Evolutionary conservation across 140 eudicot genomes (phyloP).

Genomic region (Flaveria floridana): DNA sequence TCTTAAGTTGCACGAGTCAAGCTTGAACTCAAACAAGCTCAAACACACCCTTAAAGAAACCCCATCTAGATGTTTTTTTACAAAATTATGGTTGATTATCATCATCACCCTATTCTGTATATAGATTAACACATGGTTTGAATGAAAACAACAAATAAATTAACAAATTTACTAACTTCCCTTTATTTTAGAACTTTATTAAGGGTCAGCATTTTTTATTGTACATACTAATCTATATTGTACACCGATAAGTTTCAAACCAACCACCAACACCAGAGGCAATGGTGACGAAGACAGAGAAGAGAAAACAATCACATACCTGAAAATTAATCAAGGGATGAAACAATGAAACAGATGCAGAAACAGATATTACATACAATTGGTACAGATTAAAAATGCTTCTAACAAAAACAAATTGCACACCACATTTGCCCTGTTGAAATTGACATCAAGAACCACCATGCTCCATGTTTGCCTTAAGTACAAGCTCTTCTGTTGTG

Average conservation of each 20-base stretch:
- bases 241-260: neutral
- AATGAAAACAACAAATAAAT: neutral
- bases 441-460: conserved; percentile 34
- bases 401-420: conserved; percentile 23
- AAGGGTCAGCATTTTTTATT: neutral
- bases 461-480: conserved; percentile 59
- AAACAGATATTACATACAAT: conserved; percentile 27
- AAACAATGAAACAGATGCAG: conserved; percentile 11
- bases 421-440: conserved; percentile 6
- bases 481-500: conserved; percentile 89
- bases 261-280: neutral
- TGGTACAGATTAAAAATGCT: conserved; percentile 23
- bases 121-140: neutral
- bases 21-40: no score
- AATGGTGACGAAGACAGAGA: neutral
- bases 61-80: conserved; percentile 16
- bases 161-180: neutral
- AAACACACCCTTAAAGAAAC: neutral
- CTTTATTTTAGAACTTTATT: neutral
- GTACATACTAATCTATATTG: conserved; percentile 18
- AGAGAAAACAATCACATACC: conserved; percentile 6
- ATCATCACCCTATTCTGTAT: neutral
- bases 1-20: no score
- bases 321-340: neutral
- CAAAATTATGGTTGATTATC: conserved; percentile 8